Evolutionary conservation across 148 eudicot genomes (phyloP).

Genomic region (Tetragonia tetragonoides): DNA sequence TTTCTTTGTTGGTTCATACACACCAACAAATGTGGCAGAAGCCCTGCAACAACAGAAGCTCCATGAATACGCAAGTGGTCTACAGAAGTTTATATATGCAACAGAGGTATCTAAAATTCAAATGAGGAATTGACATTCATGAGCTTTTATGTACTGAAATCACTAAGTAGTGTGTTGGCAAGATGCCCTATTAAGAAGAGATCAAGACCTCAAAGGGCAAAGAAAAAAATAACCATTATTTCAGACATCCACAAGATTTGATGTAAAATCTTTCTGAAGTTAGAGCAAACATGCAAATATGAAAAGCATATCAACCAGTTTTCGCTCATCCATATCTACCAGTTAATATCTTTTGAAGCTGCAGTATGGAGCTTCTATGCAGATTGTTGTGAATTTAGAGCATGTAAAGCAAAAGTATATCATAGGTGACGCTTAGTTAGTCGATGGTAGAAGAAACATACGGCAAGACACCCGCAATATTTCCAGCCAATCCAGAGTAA

Average conservation of each 20-base stretch:
- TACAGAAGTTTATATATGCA: neutral
- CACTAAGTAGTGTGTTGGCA: neutral
- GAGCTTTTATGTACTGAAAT: neutral
- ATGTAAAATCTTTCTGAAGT: neutral
- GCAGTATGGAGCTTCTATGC: neutral
- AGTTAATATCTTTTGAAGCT: neutral
- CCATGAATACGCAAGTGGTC: neutral
- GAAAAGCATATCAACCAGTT: neutral
- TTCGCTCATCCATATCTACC: neutral
- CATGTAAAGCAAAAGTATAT: neutral
- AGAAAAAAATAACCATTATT: neutral
- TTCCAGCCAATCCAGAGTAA: conserved; percentile 95
- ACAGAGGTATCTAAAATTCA: neutral
- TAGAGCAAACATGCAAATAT: neutral
- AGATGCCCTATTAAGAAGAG: neutral
- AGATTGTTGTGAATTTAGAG: neutral
- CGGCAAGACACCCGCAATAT: conserved; percentile 96
- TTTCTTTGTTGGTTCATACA: conserved; percentile 92
- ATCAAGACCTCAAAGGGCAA: neutral
- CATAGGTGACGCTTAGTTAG: neutral
- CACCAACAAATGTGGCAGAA: conserved; percentile 90
- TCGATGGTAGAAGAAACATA: conserved; percentile 37
- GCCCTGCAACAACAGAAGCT: conserved; percentile 52
- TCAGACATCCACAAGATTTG: neutral
- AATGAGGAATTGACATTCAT: neutral